These are phyloP conservation scores for Beauveria caledonica DNA, from an alignment of 2,329 filamentous ascomycete genomes.

Conservation along the genomic window DNA sequence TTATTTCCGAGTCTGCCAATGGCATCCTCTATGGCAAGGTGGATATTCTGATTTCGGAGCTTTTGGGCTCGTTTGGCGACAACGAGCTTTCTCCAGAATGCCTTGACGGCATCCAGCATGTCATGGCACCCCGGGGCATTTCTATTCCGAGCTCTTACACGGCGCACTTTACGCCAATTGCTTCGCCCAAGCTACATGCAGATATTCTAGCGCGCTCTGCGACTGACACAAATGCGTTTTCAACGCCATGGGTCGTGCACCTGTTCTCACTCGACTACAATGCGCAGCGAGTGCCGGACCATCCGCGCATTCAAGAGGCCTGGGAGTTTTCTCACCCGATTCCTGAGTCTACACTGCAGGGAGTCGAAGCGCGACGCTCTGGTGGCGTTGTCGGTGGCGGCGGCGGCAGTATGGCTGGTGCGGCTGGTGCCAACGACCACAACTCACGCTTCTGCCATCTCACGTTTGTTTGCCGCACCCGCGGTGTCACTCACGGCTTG, in stretches of 20 bases:
- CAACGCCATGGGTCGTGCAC: conserved; percentile 92
- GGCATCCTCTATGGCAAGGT: conserved; percentile 55
- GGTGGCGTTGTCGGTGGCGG: conserved; percentile 60
- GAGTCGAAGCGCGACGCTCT: conserved; percentile 48
- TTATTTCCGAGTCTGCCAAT: conserved; percentile 35
- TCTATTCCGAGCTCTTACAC: conserved; percentile 93
- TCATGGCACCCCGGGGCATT: conserved; percentile 76
- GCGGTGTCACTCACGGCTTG: conserved; percentile 82
- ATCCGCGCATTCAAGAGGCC: conserved; percentile 59
- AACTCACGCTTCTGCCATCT: conserved; percentile 75
- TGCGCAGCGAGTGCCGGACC: conserved; percentile 52
- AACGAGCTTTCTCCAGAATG: conserved; percentile 97
- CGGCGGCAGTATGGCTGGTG: conserved; percentile 64
- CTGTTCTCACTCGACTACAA: conserved; percentile 85
- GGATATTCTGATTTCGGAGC: conserved; percentile 89
- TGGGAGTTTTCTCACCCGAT: conserved; percentile 78
- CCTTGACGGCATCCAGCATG: conserved; percentile 87
- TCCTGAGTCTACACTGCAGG: conserved; percentile 46
- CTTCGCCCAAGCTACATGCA: conserved; percentile 74
- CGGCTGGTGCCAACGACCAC: conserved; percentile 81
- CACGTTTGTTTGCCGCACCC: conserved; percentile 67
- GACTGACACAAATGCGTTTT: conserved; percentile 64
- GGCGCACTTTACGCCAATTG: conserved; percentile 85
- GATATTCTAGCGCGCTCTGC: conserved; percentile 61
- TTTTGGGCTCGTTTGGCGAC: conserved; percentile 91